Evolutionary conservation across 2,329 filamentous ascomycete genomes (phyloP).

Genomic region (Cercospora citrullina): DNA sequence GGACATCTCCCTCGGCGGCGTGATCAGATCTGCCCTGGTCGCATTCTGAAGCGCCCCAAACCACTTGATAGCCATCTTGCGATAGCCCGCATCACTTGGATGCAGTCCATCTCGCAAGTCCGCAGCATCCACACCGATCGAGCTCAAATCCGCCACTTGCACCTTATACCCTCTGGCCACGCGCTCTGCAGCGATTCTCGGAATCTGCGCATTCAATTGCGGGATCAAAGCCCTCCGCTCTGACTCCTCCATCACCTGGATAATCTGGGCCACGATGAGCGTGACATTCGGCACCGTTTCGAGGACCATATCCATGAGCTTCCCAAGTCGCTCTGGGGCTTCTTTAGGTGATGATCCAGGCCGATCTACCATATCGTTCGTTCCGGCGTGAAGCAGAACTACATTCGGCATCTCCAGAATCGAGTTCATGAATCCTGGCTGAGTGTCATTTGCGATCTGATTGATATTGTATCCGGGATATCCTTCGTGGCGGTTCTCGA

Average conservation of each 20-base stretch:
- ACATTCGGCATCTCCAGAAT: conserved; percentile 17
- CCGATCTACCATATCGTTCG: conserved; percentile 16
- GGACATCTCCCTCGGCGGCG: background rate
- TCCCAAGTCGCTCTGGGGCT: conserved; percentile 16
- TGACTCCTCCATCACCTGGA: background rate
- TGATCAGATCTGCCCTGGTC: conserved; percentile 13
- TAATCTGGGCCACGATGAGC: conserved; percentile 21
- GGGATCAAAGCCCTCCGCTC: background rate
- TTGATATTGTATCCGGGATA: conserved; percentile 13
- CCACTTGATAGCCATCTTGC: conserved; percentile 18
- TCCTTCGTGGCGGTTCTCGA: conserved; percentile 17
- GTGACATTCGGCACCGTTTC: conserved; percentile 18
- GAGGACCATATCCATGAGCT: conserved; percentile 19
- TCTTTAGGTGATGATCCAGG: background rate
- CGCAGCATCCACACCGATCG: conserved; percentile 9
- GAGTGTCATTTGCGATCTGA: conserved; percentile 11
- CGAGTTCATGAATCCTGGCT: background rate
- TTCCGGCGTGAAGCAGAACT: conserved; percentile 23
- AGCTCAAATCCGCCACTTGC: conserved; percentile 16
- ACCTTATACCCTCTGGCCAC: conserved; percentile 16
- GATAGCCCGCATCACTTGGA: conserved; percentile 19
- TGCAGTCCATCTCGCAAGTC: conserved; percentile 19
- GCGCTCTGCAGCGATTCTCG: conserved; percentile 1
- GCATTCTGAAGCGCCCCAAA: conserved; percentile 12
- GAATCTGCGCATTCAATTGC: conserved; percentile 13